Conservation (phyloP, 2,329 filamentous ascomycete species). For the Tolypocladium cylindrosporum region DNA sequence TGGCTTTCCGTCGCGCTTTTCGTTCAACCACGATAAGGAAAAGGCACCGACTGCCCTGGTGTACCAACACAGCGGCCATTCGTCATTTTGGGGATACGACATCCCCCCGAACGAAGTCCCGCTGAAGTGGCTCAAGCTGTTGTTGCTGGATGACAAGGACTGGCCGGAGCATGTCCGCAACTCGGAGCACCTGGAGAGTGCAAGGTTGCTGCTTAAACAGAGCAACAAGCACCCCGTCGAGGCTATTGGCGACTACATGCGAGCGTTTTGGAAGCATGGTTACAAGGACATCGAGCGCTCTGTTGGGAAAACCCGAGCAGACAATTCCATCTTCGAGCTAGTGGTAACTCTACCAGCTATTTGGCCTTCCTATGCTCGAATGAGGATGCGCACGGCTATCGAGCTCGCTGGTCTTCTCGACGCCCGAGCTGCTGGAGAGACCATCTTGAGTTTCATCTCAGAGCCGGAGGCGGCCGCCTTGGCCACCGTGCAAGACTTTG, state of each 20-base stretch:
- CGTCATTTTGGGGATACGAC: slow-evolving; percentile 20
- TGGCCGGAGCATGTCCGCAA: slow-evolving; percentile 10
- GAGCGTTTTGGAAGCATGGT: slow-evolving; percentile 21
- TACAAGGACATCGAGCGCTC: slow-evolving; percentile 14
- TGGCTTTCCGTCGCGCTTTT: slow-evolving; percentile 14
- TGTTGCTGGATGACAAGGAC: slow-evolving; percentile 23
- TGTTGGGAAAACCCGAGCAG: slow-evolving; percentile 11
- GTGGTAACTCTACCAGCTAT: slow-evolving; percentile 35
- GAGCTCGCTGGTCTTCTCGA: slow-evolving; percentile 24
- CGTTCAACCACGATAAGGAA: slow-evolving; percentile 14
- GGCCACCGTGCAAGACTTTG: slow-evolving; percentile 20
- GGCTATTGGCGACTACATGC: slow-evolving; percentile 21
- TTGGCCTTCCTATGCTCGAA: slow-evolving; percentile 29
- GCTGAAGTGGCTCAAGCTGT: slow-evolving; percentile 31
- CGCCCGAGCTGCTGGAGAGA: slow-evolving; percentile 13
- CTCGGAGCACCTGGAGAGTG: slow-evolving; percentile 11
- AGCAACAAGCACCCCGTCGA: slow-evolving; percentile 14
- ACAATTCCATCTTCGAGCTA: slow-evolving; percentile 19
- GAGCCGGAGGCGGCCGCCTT: slow-evolving; percentile 37
- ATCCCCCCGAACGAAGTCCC: slow-evolving; percentile 12
- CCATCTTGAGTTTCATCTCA: slow-evolving; percentile 22
- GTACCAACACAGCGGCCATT: neutral
- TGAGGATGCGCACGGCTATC: slow-evolving; percentile 25
- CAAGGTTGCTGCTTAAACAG: neutral
- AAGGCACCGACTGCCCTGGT: slow-evolving; percentile 21